These are phyloP conservation scores for Penicillium angulare DNA, from an alignment of 495 filamentous ascomycete species.

Conservation along the genomic window DNA sequence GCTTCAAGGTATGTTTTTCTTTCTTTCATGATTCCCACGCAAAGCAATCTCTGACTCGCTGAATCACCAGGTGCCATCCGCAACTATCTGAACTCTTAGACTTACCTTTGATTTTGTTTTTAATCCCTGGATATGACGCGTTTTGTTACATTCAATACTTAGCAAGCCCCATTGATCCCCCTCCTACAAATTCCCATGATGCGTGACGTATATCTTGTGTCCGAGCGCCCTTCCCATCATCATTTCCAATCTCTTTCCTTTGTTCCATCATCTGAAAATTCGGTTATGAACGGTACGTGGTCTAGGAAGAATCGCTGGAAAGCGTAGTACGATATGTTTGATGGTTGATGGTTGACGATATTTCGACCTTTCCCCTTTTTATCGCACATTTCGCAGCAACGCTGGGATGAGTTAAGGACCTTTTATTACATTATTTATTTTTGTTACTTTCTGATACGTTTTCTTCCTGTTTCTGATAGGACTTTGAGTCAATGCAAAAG, in stretches of 20 bases:
- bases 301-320: slow-evolving; percentile 9
- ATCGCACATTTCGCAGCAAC: slow-evolving; percentile 11
- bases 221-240: slow-evolving; percentile 3
- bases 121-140: slow-evolving; percentile 5
- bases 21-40: too few relatives aligned
- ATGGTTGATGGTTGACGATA: slow-evolving; percentile 10
- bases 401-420: slow-evolving; percentile 10
- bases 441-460: slow-evolving; percentile 5
- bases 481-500: slow-evolving; percentile 21
- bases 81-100: slow-evolving; percentile 73
- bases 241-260: slow-evolving; percentile 2
- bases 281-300: slow-evolving; percentile 1
- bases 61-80: slow-evolving; percentile 61
- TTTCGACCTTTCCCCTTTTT: not conserved
- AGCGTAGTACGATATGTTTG: slow-evolving; percentile 11
- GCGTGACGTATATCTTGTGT: slow-evolving; percentile 22
- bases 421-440: slow-evolving; percentile 3
- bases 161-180: slow-evolving; percentile 25
- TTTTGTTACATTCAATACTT: slow-evolving; percentile 21
- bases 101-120: not conserved
- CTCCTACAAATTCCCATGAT: slow-evolving; percentile 13
- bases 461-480: slow-evolving; percentile 10
- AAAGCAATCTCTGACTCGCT: slow-evolving; percentile 11
- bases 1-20: slow-evolving; percentile 69
- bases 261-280: slow-evolving; percentile 4